A percentile compares a stretch with the other conserved stretches of the same genome.
These are phyloP conservation scores for Phanerochaete carnosa DNA, from an alignment of 768 basidiomycete genomes.

Conservation along the genomic window DNA sequence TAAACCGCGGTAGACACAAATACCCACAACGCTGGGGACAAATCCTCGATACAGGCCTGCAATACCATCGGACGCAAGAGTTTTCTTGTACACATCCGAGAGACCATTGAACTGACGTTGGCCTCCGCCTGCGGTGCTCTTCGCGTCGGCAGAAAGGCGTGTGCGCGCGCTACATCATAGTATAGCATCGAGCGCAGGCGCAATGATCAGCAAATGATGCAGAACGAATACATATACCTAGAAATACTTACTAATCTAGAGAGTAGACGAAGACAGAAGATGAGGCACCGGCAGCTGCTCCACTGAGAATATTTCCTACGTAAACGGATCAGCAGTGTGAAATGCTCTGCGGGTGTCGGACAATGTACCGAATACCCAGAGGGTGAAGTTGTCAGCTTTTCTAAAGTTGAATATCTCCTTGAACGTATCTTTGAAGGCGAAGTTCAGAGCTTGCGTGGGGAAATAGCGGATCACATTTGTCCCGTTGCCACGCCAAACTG, in stretches of 20 bases:
- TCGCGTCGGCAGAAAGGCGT: conserved; percentile 38
- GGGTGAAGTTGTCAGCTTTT: conserved; percentile 32
- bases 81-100: conserved; percentile 42
- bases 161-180: conserved; percentile 33
- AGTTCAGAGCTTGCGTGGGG: conserved; percentile 44
- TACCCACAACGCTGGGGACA: conserved; percentile 38
- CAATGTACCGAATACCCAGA: conserved; percentile 33
- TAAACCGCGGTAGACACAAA: conserved; percentile 41
- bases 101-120: conserved; percentile 39
- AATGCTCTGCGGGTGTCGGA: background rate
- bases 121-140: conserved; percentile 34
- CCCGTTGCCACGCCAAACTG: conserved; percentile 44
- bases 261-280: conserved; percentile 43
- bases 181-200: background rate
- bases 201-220: background rate
- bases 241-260: conserved; percentile 35
- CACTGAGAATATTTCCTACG: conserved; percentile 39
- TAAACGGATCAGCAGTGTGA: background rate
- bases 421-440: conserved; percentile 45
- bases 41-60: conserved; percentile 41
- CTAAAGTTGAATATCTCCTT: conserved; percentile 36
- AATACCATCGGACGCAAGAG: conserved; percentile 37
- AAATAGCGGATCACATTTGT: conserved; percentile 44
- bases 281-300: conserved; percentile 42
- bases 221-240: background rate